Conservation (phyloP, 148 eudicot species). For the Chenopodium quinoa region DNA sequence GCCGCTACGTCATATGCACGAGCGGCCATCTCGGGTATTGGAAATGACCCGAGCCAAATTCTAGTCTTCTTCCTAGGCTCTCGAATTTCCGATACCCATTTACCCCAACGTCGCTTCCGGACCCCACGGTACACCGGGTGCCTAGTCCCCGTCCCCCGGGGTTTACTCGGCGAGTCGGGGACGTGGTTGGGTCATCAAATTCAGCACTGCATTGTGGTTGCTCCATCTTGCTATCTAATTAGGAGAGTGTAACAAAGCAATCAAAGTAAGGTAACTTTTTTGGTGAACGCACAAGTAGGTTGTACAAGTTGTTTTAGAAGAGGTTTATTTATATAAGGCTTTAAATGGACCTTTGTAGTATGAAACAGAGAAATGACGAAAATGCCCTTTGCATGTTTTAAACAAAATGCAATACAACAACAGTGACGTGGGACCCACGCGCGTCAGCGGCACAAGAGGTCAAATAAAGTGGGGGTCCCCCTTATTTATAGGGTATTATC, state of each 20-base stretch:
- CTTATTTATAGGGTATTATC: background rate
- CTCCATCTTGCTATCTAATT: conserved; percentile 23
- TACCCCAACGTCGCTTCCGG: conserved; percentile 63
- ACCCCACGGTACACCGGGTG: conserved; percentile 64
- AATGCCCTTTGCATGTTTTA: conserved; percentile 12
- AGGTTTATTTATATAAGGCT: background rate
- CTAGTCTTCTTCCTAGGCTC: conserved; percentile 60
- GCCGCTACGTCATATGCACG: conserved; percentile 75
- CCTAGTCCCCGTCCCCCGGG: conserved; percentile 29
- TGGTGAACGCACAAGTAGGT: background rate
- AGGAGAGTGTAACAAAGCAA: background rate
- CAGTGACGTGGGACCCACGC: background rate
- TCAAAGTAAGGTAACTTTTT: background rate
- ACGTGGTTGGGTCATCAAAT: conserved; percentile 14
- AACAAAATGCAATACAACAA: background rate
- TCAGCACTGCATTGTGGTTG: conserved; percentile 27
- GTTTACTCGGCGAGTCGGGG: conserved; percentile 16
- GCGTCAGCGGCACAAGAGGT: background rate
- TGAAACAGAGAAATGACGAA: background rate
- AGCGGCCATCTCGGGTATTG: conserved; percentile 66
- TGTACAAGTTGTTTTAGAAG: background rate
- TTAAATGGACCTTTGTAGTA: background rate
- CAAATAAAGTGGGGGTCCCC: background rate
- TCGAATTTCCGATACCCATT: conserved; percentile 78
- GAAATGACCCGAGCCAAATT: conserved; percentile 70